A percentile compares a stretch with the other conserved stretches of the same genome.
phyloP scores from a whole-genome alignment of 2,329 filamentous ascomycete species.

The Ophioceras dolichostomum region DNA sequence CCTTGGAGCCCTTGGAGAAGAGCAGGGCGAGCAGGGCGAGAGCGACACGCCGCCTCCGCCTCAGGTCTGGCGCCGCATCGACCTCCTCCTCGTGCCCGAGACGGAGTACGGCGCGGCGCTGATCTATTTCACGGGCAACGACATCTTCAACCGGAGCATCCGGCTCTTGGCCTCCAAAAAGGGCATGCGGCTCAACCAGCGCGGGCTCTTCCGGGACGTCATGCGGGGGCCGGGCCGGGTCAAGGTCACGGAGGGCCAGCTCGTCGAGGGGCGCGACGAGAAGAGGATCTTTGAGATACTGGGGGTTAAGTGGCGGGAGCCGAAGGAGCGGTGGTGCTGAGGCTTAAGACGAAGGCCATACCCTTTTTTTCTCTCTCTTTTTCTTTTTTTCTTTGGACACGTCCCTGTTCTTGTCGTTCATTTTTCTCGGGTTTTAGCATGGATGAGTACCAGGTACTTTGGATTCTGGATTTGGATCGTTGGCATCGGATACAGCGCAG shows the following conservation, averaged over 20 bases:
- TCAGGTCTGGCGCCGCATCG: constrained; percentile 74
- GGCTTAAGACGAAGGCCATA: background rate
- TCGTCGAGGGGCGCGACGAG: constrained; percentile 67
- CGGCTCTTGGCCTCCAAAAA: constrained; percentile 64
- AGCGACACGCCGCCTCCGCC: constrained; percentile 22
- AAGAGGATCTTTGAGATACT: constrained; percentile 69
- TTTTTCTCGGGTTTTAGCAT: background rate
- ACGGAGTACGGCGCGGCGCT: constrained; percentile 71
- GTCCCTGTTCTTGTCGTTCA: background rate
- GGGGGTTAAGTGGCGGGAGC: constrained; percentile 74
- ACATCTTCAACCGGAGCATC: constrained; percentile 86
- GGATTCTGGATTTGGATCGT: background rate
- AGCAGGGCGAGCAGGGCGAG: constrained; percentile 6
- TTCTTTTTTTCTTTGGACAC: background rate
- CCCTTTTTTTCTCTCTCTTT: background rate
- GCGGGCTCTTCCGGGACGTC: constrained; percentile 63
- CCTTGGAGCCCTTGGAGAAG: constrained; percentile 16
- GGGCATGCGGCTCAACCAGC: constrained; percentile 75
- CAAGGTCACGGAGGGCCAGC: constrained; percentile 52
- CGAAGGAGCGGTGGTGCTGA: constrained; percentile 64
- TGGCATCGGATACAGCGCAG: background rate
- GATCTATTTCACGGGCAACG: constrained; percentile 93
- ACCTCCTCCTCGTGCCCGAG: constrained; percentile 72
- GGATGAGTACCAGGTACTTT: background rate
- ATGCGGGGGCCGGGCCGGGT: constrained; percentile 42